Evolutionary conservation across 2,329 filamentous ascomycete genomes (phyloP), one percentile per base, ranked within the genome.

Genomic region (Fusarium illudens): DNA sequence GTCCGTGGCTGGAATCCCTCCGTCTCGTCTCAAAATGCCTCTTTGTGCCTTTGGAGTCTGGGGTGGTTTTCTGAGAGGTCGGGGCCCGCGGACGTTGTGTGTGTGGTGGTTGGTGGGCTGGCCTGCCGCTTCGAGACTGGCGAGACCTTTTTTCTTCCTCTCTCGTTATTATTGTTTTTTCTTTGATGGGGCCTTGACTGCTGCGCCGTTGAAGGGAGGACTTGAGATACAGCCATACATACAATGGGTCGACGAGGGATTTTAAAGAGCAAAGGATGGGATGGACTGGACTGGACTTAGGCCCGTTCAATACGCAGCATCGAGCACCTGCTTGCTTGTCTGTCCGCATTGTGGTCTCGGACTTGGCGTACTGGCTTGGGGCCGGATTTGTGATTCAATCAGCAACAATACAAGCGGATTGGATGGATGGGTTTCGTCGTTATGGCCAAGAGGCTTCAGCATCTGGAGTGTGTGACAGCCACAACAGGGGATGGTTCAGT

Each of bases 81-180:
- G 68, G 55, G 65, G 65, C 29, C 46, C 32, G 33, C 64, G 34
- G 63, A 50, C 49, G 50, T n/a, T n/a, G n/a, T n/a, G n/a, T n/a
- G 29, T 59, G 46, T 32, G 66, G 63, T 70, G 66, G 59, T 60
- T 69, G 66, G 66, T 67, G 39, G 59, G 59, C 52, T 56, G 52
- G 37, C 37, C 56, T 50, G 39, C 62, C 32, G 51, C 56, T 65
- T 67, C 9, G 36, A 68, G 52, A 50, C 44, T 64, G 34, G 30
- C 51, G 51, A 68, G 54, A 58, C 29, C 25, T 56, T 55, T 48
- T 49, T 30, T 12, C 33, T 15, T 15, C 13, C n/a, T 17, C 22
- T 46, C 29, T 49, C 17, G 32, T 46, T 20, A 32, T 48, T 49
- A n/a, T 36, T 34, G 25, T 44, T 27, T 56, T 15, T 22, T 29